Evolutionary conservation across 371 early-diverging fungal genomes (phyloP).

Genomic region (Polyrhizophydium stewartii): DNA sequence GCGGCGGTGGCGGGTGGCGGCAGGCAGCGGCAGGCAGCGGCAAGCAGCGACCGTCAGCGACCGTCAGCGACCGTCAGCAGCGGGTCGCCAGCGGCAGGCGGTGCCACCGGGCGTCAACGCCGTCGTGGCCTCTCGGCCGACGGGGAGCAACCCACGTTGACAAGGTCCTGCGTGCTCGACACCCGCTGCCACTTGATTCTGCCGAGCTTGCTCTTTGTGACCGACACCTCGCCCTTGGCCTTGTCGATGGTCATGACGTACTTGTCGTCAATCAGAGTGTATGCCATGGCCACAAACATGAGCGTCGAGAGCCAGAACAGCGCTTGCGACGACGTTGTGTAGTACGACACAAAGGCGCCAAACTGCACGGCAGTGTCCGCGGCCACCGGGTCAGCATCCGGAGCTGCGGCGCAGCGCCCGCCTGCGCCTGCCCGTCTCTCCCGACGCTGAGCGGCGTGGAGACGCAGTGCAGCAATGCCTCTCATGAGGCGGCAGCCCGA

Average conservation of each 20-base stretch:
- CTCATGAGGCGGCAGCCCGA: too few species aligned
- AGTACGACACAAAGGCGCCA: neutral
- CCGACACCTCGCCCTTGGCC: neutral
- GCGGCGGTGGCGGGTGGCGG: too few species aligned
- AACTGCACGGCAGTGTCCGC: neutral
- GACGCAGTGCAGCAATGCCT: too few species aligned
- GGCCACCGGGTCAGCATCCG: neutral
- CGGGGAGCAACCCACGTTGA: neutral
- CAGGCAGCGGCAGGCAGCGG: too few species aligned
- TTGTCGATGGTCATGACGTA: conserved; percentile 9
- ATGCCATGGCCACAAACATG: neutral
- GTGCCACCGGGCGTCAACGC: too few species aligned
- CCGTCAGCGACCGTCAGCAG: too few species aligned
- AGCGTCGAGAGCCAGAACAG: neutral
- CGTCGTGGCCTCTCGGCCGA: too few species aligned
- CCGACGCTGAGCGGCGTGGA: too few species aligned
- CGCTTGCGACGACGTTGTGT: neutral
- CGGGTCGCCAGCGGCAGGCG: too few species aligned
- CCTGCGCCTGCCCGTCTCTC: too few species aligned
- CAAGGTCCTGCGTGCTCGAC: neutral
- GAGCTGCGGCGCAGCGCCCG: too few species aligned
- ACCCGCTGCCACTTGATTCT: conserved; percentile 6
- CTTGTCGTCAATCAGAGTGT: conserved; percentile 11
- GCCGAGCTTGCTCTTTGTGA: conserved; percentile 9
- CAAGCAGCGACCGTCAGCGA: too few species aligned